Evolutionary conservation across 2,329 filamentous ascomycete species (phyloP).

Genomic region (Trichoderma oligosporum): DNA sequence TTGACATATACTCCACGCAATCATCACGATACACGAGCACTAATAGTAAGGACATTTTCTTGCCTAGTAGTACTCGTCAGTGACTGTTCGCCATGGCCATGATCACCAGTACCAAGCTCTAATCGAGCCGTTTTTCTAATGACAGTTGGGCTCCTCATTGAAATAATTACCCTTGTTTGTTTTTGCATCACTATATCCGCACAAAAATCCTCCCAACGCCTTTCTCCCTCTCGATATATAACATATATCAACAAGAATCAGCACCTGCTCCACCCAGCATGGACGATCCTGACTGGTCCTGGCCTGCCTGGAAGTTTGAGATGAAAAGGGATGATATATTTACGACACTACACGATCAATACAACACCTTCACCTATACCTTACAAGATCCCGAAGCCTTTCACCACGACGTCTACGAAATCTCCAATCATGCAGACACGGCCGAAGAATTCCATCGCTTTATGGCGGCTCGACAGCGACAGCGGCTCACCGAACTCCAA

Average conservation of each 20-base stretch:
- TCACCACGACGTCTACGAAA: slow-evolving; percentile 58
- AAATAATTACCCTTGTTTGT: too few species aligned
- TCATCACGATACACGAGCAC: slow-evolving; percentile 21
- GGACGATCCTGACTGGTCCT: slow-evolving; percentile 52
- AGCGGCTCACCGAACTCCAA: slow-evolving; percentile 54
- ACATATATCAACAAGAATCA: too few species aligned
- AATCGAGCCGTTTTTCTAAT: slow-evolving; percentile 20
- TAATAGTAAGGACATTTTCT: slow-evolving; percentile 14
- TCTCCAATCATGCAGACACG: slow-evolving; percentile 49
- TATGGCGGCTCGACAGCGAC: slow-evolving; percentile 51
- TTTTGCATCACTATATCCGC: neutral
- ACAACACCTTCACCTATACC: slow-evolving; percentile 54
- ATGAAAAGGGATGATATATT: slow-evolving; percentile 58
- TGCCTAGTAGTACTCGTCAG: slow-evolving; percentile 11
- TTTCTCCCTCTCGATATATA: neutral
- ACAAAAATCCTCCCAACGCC: neutral
- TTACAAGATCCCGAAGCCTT: slow-evolving; percentile 59
- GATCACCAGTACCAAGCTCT: slow-evolving; percentile 21
- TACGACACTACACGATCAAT: slow-evolving; percentile 55
- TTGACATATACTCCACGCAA: slow-evolving; percentile 16
- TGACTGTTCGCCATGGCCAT: slow-evolving; percentile 23
- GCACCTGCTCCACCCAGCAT: slow-evolving; percentile 36
- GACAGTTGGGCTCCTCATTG: slow-evolving; percentile 14
- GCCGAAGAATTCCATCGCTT: slow-evolving; percentile 52
- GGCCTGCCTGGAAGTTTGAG: slow-evolving; percentile 62